Base-by-base conservation (phyloP, 2,329 filamentous ascomycete species). In the Thelonectria discophora region DNA sequence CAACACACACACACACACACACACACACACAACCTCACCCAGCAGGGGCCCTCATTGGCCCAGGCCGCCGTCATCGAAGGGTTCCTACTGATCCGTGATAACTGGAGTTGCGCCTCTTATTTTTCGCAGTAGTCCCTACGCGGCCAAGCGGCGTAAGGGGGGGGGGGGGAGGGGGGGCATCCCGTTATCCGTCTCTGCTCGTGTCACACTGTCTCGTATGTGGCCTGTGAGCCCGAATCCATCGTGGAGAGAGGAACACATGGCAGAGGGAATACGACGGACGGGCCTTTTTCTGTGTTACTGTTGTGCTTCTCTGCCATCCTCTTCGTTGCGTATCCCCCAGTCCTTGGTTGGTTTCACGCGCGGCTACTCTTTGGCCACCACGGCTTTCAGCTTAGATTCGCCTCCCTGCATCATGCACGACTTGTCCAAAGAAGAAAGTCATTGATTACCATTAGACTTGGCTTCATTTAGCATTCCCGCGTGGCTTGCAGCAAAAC, bases 31-130 rank as follows among this genome's bases (percentile, higher is more conserved):
- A 46, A 45, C 42, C 46, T 17, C 2, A 7, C 27, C 27, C 50
- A 47, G 18, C 58, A 51, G 21, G 34, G 58, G 15, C 17, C 18
- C 40, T 56, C 34, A 62, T 62, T 62, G 55, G 59, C 55, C 49
- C 52, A 56, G 40, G 21, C 34, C 17, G 18, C 34, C 6, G 9
- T 13, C 52, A 10, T 15, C 52, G 27, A 39, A 47, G 30, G 34
- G 37, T 51, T 55, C 46, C 47, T 40, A 30, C 40, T 55, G 53
- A 47, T 56, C 58, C 58, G 51, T 60, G 58, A 55, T 51, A 55
- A 60, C 51, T 55, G 46, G 27, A 30, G 27, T 30, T 30, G 27
- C 27, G 27, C 27, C 27, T 30, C 27, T 30, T 30, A 30, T 6
- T 30, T 30, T 49, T 30, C 50, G 51, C 51, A 55, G 37, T 55